A percentile compares a stretch with the other conserved stretches of the same genome.
Evolutionary conservation across 805 yeast species (phyloP).

Genomic region (Candida taoyuanica): DNA sequence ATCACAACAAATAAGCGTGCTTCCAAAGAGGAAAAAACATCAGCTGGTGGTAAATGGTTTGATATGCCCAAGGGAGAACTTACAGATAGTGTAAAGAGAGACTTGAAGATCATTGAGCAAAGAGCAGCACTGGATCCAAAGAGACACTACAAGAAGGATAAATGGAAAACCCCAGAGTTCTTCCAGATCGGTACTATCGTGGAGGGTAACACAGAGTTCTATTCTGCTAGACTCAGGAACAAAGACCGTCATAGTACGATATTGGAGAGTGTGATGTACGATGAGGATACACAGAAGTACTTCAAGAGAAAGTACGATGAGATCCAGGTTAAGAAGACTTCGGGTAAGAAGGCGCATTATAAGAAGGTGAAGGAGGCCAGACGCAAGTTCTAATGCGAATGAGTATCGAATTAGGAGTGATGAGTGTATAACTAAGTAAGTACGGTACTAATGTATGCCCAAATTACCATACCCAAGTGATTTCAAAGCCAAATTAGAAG

Average conservation of each 20-base stretch:
- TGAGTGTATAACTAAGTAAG: too few relatives aligned
- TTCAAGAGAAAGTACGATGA: slow-evolving; percentile 82
- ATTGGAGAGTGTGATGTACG: slow-evolving; percentile 78
- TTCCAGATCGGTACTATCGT: slow-evolving; percentile 88
- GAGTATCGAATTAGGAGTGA: too few relatives aligned
- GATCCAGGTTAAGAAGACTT: slow-evolving; percentile 57
- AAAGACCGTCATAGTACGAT: slow-evolving; percentile 74
- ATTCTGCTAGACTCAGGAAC: slow-evolving; percentile 57
- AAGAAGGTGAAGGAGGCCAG: slow-evolving; percentile 61
- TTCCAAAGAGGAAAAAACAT: slow-evolving; percentile 13
- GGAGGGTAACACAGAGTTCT: slow-evolving; percentile 78
- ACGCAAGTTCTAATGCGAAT: slow-evolving; percentile 39
- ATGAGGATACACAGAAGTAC: slow-evolving; percentile 62
- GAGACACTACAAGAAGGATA: slow-evolving; percentile 86
- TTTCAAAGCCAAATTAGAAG: too few relatives aligned
- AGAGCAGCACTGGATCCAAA: slow-evolving; percentile 93
- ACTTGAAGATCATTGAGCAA: slow-evolving; percentile 72
- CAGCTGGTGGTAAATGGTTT: slow-evolving; percentile 71
- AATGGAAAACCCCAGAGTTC: slow-evolving; percentile 69
- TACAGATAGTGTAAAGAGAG: slow-evolving; percentile 69
- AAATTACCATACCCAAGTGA: too few relatives aligned
- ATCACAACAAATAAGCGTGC: slow-evolving; percentile 16
- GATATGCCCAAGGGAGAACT: slow-evolving; percentile 71
- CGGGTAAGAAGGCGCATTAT: slow-evolving; percentile 66
- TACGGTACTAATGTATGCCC: too few relatives aligned